Percentiles rank a stretch among this genome's conserved stretches.
phyloP scores from a whole-genome alignment of 148 eudicot genomes.

The Vaccinium myrtillus region DNA sequence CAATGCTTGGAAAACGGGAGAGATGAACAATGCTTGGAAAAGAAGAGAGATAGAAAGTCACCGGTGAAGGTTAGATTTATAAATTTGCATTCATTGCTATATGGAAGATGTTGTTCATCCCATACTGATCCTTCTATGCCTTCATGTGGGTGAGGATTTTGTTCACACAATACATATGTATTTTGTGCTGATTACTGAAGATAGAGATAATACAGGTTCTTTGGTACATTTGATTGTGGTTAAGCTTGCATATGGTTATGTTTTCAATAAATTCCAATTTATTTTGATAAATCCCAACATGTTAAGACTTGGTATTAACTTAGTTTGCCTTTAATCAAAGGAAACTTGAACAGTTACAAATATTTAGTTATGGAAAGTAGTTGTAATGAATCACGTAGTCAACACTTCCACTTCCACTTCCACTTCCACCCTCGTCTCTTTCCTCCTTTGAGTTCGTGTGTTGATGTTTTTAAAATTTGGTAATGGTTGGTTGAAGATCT shows the following conservation, averaged over 20 bases:
- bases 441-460: not conserved
- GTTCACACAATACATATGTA: not conserved
- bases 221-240: not conserved
- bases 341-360: not conserved
- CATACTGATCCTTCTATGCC: not conserved
- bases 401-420: not conserved
- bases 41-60: constrained; percentile 51
- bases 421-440: not conserved
- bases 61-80: constrained; percentile 49
- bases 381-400: not conserved
- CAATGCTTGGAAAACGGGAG: constrained; percentile 50
- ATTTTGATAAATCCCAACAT: too few relatives aligned
- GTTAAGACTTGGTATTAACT: not conserved
- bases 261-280: not conserved
- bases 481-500: not conserved
- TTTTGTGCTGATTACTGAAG: not conserved
- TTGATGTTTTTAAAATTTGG: not conserved
- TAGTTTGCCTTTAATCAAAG: not conserved
- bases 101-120: not conserved
- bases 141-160: too few relatives aligned
- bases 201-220: not conserved
- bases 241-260: not conserved
- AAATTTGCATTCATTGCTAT: not conserved
- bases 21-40: too few relatives aligned
- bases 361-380: not conserved